These are phyloP conservation scores for Amanita subjunquillea DNA, from an alignment of 768 basidiomycete species.

Conservation along the genomic window DNA sequence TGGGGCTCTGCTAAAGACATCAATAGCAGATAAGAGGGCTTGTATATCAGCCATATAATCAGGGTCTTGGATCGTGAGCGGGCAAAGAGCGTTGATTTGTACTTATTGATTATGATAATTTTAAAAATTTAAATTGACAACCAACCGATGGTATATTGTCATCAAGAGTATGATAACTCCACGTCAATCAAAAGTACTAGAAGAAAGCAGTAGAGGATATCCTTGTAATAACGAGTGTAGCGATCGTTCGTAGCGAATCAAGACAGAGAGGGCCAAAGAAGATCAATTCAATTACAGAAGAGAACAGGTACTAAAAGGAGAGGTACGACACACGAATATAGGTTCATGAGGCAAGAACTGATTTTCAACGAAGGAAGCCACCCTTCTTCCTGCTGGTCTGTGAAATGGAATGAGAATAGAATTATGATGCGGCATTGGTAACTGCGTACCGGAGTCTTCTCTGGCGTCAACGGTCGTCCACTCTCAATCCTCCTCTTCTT, in stretches of 20 bases:
- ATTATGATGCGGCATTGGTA: conserved; percentile 6
- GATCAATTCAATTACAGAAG: conserved; percentile 29
- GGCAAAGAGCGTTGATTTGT: conserved; percentile 19
- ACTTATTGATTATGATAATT: conserved; percentile 20
- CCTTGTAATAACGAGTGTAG: conserved; percentile 46
- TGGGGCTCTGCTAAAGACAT: conserved; percentile 72
- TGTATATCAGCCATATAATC: conserved; percentile 56
- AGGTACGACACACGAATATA: conserved; percentile 16
- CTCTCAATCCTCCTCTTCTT: conserved; percentile 96
- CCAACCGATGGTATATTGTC: conserved; percentile 36
- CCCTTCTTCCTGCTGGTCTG: conserved; percentile 60
- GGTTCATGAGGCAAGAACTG: conserved; percentile 17
- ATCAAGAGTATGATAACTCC: conserved; percentile 27
- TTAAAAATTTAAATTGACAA: not conserved
- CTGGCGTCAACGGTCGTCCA: conserved; percentile 90
- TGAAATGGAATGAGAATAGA: conserved; percentile 10
- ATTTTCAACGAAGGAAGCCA: conserved; percentile 56
- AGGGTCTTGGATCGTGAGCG: conserved; percentile 12
- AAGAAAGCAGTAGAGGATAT: conserved; percentile 42
- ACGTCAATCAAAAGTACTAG: conserved; percentile 39
- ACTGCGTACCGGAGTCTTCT: conserved; percentile 72
- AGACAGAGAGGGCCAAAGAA: conserved; percentile 30
- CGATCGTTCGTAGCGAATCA: conserved; percentile 41
- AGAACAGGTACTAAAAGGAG: conserved; percentile 14
- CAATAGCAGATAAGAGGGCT: conserved; percentile 64